Evolutionary conservation across 2,329 filamentous ascomycete genomes (phyloP), one percentile per base, ranked within the genome.

Genomic region (Zasmidium citrigriseum): DNA sequence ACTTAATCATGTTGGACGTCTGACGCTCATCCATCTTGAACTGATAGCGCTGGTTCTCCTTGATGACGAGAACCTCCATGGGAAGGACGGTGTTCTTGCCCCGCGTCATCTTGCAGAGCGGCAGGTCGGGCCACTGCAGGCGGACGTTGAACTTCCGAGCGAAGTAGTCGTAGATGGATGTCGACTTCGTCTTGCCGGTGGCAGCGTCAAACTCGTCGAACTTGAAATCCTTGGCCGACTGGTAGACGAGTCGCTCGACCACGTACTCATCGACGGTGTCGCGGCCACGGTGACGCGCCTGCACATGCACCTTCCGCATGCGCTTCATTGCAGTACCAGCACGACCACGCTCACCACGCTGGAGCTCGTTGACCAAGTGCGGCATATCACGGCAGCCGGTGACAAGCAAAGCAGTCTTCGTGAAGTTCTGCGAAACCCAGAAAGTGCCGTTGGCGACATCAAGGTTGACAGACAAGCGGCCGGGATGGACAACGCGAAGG

Each of bases 381-480:
- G 62, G 68, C 24, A 51, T 55, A 60, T 67, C 57, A 7, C 66
- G 63, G 48, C 49, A 62, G 21, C 62, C 67, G 50, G 60, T 65
- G 44, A 73, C 63, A 57, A 74, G 70, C 1, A 73, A 60, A 46
- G 73, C 75, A 52, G 73, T 68, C 20, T 70, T 64, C 16, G 68
- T 65, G 14, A 80, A 59, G 44, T 75, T 72, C 25, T 74, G 71
- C 1, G 73, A 59, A 38, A 79, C 82, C 89, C 90, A 98, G 77
- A 99, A 99, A 12, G 89, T 90, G 0, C 91, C 90, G 70, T 98
- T 96, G 57, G 93, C 89, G 25, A 96, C 89, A 68, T 99, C 93
- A 11, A 96, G 86, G 67, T 97, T 98, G 71, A 99, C 78, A 0
- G 89, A 86, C 4, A 98, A 80, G 20, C 55, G 62, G 27, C 71